Base-by-base conservation (phyloP, 176 grass and related monocot genomes). In the Oryza meyeriana region DNA sequence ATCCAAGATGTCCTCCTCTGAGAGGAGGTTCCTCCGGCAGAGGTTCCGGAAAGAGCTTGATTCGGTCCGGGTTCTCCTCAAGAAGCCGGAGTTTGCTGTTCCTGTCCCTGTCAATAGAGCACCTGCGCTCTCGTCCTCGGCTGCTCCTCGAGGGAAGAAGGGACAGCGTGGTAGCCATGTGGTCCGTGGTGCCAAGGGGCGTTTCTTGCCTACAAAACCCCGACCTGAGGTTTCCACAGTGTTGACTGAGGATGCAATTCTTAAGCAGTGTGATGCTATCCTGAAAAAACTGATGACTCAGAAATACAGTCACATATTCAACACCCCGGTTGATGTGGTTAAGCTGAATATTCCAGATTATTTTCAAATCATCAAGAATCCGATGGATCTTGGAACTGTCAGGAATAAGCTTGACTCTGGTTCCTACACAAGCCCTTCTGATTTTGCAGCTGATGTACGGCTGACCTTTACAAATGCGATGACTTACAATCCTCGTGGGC, bases 331-430 rank as follows among this genome's bases (percentile, higher is more conserved):
- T n/a, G 97, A 99, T 36, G 85, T 65, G 10, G 87, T 85, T 32
- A 93, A 88, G 81, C 87, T 94, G 16, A 91, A 99, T 10, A 96
- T 99, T 82, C 97, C 97, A 20, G 97, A 99, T 88, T 99, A 99
- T 79, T 83, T 72, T 66, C 86, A 90, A 13, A 86, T 99, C 33
- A 93, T 99, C 55, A 95, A 99, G 85, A 74, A 83, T 24, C 97
- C 97, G 1, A 99, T 99, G 93, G 97, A 99, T 82, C 83, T 99
- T 79, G 91, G 93, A 59, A 94, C 93, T 1, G 57, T 99, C 27
- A 90, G 89, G 77, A 71, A 32, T 36, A 92, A 90, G 74, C 48
- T 96, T 0, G 77, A 84, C 32, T 94, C 91, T 26, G 97, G 85
- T 44, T 85, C 83, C 66, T 99, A 96, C 77, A 47, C 77, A 27